Conservation (phyloP, 495 filamentous ascomycete species). For the Podospora comata region DNA sequence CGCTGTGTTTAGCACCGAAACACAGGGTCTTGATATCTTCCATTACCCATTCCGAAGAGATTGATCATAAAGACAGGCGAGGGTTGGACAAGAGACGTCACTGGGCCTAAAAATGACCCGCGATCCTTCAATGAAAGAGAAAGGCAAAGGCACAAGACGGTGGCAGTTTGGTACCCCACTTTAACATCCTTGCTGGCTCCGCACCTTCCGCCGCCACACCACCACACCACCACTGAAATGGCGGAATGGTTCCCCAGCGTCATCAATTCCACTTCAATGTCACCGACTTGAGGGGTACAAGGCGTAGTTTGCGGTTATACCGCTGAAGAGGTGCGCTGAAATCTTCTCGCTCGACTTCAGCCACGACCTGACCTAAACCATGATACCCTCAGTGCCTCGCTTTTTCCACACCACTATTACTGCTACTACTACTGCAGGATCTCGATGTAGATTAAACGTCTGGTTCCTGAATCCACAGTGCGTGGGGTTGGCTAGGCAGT, state of each 20-base stretch:
- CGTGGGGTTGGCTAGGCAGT: neutral
- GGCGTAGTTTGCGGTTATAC: neutral
- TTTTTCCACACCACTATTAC: no score
- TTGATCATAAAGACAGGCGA: neutral
- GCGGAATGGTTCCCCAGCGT: constrained; percentile 2
- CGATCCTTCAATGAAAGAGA: neutral
- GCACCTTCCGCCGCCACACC: neutral
- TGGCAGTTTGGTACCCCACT: constrained; percentile 4
- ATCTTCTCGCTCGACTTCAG: no score
- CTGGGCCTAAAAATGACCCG: neutral
- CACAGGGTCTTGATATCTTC: neutral
- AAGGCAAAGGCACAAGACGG: neutral
- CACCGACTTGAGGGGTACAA: neutral
- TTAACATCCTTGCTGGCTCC: neutral
- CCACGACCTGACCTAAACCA: no score
- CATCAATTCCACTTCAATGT: neutral
- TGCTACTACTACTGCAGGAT: neutral
- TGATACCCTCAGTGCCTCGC: no score
- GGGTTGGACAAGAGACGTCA: constrained; percentile 10
- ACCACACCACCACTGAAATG: neutral
- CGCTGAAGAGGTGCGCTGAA: no score
- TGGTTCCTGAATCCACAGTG: neutral
- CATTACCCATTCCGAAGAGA: neutral
- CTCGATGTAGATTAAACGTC: neutral
- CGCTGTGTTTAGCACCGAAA: neutral